Base-by-base conservation (phyloP, 2,329 filamentous ascomycete genomes). In the Hansfordia pulvinata region DNA sequence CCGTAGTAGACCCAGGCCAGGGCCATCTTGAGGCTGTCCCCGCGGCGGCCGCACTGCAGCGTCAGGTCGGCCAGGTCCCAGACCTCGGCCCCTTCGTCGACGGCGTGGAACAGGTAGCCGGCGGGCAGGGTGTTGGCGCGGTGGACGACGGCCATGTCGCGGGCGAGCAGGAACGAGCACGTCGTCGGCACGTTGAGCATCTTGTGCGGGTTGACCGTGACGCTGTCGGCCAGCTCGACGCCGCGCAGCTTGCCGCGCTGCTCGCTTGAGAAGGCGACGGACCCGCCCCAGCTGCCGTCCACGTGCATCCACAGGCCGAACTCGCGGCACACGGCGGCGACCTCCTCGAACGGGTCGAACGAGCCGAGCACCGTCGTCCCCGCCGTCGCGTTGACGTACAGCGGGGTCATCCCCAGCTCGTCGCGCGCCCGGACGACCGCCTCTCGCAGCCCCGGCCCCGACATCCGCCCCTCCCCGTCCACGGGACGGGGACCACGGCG, bases 381-480 rank as follows among this genome's bases (percentile, higher is more conserved):
- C 1, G 90, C 88, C 1, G 90, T 96, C 5, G 86, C 81, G 47
- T 94, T 96, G 46, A 96, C 82, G 53, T 93, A 94, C 34, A 98
- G 79, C 0, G 90, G 88, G 1, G 80, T 90, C 45, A 76, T 72
- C 18, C 81, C 83, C 26, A 74, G 62, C 0, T 47, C 41, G 40
- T 74, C 73, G n/a, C n/a, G n/a, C 14, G 80, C 75, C 28, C 64
- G 60, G 5, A 58, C 26, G 17, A 93, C 60, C 20, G 75, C 56
- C 2, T 60, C 56, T 14, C 78, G 69, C 8, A 98, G 62, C 10
- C 69, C 69, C 0, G 56, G 44, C 0, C 78, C 62, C 15, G 70
- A 60, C 75, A 96, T 92, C 26, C 70, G 62, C 1, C 88, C 88
- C 8, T 57, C 42, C 1, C 52, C 49, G 47, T 94, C 83, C 13